phyloP scores from a whole-genome alignment of 345 rosid genomes.

The Aegle marmelos region DNA sequence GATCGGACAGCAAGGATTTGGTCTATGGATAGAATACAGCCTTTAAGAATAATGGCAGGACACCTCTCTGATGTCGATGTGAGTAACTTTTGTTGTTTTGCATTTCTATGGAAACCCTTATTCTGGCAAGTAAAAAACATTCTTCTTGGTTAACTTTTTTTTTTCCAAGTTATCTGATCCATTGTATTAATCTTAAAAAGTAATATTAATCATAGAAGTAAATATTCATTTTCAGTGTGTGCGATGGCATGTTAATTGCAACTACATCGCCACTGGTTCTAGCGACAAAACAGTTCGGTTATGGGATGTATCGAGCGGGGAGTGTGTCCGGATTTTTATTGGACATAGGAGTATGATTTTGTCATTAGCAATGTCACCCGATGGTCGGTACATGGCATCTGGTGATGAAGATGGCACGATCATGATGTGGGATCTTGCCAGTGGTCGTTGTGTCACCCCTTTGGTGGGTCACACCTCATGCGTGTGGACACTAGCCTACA shows the following conservation, averaged over 20 bases:
- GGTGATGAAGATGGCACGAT: conserved; percentile 95
- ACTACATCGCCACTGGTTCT: conserved; percentile 90
- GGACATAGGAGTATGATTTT: conserved; percentile 81
- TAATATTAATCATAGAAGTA: not conserved
- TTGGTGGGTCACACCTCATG: conserved; percentile 91
- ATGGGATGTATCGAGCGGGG: conserved; percentile 95
- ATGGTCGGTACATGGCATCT: conserved; percentile 93
- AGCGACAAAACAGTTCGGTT: conserved; percentile 88
- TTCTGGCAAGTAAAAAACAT: not conserved
- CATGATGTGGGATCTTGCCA: conserved; percentile 98
- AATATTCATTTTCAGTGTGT: conserved; percentile 62
- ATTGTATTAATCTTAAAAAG: not conserved
- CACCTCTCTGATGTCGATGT: conserved; percentile 98
- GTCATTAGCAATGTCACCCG: conserved; percentile 93
- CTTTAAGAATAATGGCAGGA: conserved; percentile 94
- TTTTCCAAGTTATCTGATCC: not conserved
- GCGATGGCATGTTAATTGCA: conserved; percentile 98
- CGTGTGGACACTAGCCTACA: conserved; percentile 87
- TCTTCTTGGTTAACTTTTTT: not conserved
- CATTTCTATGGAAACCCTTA: not conserved
- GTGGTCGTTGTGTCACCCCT: conserved; percentile 89
- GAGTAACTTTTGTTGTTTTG: conserved; percentile 25
- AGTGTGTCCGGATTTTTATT: conserved; percentile 81
- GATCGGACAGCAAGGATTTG: conserved; percentile 95
- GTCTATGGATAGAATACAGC: conserved; percentile 93